Percentiles rank a stretch among this genome's conserved stretches.
Evolutionary conservation across 202 grass and related monocot genomes (phyloP).

Genomic region (Panicum virgatum): DNA sequence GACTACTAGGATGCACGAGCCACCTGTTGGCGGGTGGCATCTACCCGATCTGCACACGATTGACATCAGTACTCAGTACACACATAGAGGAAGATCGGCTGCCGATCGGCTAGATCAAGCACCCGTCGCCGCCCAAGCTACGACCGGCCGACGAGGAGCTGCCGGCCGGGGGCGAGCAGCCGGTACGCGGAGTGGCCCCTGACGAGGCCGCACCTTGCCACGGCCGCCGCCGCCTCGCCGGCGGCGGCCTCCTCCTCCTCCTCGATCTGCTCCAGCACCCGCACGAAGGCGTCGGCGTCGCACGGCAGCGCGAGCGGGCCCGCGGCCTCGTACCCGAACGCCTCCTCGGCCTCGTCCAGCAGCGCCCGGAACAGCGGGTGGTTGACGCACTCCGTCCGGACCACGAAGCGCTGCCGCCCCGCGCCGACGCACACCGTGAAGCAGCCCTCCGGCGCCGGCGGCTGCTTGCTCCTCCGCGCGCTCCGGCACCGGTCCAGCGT

Average conservation of each 20-base stretch:
- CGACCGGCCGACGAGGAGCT: not conserved
- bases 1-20: not conserved
- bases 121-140: slow-evolving; percentile 1
- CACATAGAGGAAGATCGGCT: not conserved
- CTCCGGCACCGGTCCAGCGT: slow-evolving; percentile 49
- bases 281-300: slow-evolving; percentile 28
- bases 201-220: slow-evolving; percentile 9
- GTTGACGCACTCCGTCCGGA: slow-evolving; percentile 51
- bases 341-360: slow-evolving; percentile 56
- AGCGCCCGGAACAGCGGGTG: slow-evolving; percentile 54
- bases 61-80: not conserved
- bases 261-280: slow-evolving; percentile 48
- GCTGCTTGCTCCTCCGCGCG: not conserved
- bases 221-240: not conserved
- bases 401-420: slow-evolving; percentile 44
- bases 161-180: not conserved
- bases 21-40: not conserved
- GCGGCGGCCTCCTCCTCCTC: slow-evolving; percentile 2
- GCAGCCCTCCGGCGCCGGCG: slow-evolving; percentile 39
- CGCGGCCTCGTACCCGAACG: slow-evolving; percentile 38
- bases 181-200: slow-evolving; percentile 38
- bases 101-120: not conserved
- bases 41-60: not conserved
- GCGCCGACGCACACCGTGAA: slow-evolving; percentile 49
- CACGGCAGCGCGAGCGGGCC: slow-evolving; percentile 61